These are phyloP conservation scores for Conticribra guillardii DNA, from an alignment of 108 stramenopile species.

Conservation along the genomic window DNA sequence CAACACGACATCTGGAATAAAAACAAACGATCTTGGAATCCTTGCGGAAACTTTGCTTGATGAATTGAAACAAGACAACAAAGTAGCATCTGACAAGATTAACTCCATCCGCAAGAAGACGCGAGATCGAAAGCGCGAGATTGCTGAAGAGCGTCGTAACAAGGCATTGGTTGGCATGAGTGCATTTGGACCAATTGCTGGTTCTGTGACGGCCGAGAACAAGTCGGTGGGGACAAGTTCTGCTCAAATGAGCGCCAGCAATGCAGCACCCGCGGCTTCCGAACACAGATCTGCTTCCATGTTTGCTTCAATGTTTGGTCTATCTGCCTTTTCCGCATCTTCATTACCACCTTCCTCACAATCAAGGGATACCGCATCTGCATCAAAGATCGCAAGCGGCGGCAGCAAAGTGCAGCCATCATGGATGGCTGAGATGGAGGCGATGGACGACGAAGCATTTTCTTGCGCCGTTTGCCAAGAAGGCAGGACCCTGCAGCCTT, in stretches of 20 bases:
- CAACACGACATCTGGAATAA: constrained; percentile 46
- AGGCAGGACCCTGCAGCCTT: constrained; percentile 76
- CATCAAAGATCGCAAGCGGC: background rate
- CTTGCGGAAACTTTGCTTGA: constrained; percentile 85
- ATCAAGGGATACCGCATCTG: constrained; percentile 21
- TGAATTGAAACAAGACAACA: constrained; percentile 60
- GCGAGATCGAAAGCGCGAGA: constrained; percentile 78
- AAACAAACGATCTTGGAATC: constrained; percentile 68
- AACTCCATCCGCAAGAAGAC: constrained; percentile 59
- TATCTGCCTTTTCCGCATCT: constrained; percentile 34
- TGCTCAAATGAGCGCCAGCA: constrained; percentile 10
- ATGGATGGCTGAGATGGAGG: constrained; percentile 88
- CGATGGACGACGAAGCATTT: constrained; percentile 82
- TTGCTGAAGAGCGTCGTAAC: constrained; percentile 77
- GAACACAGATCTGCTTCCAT: constrained; percentile 52
- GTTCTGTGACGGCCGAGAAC: constrained; percentile 14
- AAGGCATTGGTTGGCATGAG: constrained; percentile 70
- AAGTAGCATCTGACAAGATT: constrained; percentile 38
- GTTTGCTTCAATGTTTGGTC: constrained; percentile 56
- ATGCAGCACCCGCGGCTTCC: constrained; percentile 21
- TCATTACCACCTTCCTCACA: constrained; percentile 8
- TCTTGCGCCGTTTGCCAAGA: constrained; percentile 87
- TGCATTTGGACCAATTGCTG: constrained; percentile 49
- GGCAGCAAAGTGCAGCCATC: constrained; percentile 48
- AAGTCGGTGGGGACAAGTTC: background rate